These are phyloP conservation scores for Coleophoma crateriformis DNA, from an alignment of 2,329 filamentous ascomycete species.

Conservation along the genomic window DNA sequence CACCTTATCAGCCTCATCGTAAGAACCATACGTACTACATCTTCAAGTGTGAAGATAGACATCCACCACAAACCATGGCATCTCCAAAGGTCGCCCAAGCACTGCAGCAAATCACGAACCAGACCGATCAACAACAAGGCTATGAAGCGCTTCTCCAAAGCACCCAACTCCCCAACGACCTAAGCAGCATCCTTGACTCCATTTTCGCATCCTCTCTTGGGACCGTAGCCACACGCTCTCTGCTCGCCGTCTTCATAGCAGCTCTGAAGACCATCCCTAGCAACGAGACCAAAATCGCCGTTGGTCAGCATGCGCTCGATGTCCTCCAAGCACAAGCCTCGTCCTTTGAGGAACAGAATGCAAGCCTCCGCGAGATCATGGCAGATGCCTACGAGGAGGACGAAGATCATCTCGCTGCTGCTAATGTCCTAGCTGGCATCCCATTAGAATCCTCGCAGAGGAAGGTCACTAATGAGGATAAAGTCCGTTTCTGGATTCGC, in stretches of 20 bases:
- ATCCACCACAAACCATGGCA: conserved; percentile 16
- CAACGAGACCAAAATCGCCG: conserved; percentile 65
- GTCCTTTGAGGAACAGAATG: conserved; percentile 81
- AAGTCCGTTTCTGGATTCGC: conserved; percentile 82
- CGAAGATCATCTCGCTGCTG: conserved; percentile 76
- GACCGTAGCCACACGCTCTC: conserved; percentile 24
- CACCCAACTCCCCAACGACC: conserved; percentile 25
- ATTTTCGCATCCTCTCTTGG: conserved; percentile 24
- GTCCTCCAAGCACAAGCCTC: conserved; percentile 57
- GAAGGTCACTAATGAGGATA: conserved; percentile 74
- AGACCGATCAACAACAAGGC: conserved; percentile 35
- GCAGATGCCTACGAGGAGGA: conserved; percentile 78
- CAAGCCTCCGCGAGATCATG: conserved; percentile 71
- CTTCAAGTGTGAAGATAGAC: background rate
- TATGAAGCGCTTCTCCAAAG: conserved; percentile 41
- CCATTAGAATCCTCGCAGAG: conserved; percentile 86
- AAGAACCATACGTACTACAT: background rate
- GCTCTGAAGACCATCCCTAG: conserved; percentile 56
- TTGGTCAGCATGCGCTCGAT: conserved; percentile 68
- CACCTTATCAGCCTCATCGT: background rate
- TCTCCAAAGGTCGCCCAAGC: conserved; percentile 36
- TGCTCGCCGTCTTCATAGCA: conserved; percentile 48
- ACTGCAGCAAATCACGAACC: conserved; percentile 34
- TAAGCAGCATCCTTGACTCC: conserved; percentile 24
- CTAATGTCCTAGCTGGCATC: conserved; percentile 74